These are phyloP conservation scores for Amauroascus niger DNA, from an alignment of 2,329 filamentous ascomycete genomes.

Conservation along the genomic window DNA sequence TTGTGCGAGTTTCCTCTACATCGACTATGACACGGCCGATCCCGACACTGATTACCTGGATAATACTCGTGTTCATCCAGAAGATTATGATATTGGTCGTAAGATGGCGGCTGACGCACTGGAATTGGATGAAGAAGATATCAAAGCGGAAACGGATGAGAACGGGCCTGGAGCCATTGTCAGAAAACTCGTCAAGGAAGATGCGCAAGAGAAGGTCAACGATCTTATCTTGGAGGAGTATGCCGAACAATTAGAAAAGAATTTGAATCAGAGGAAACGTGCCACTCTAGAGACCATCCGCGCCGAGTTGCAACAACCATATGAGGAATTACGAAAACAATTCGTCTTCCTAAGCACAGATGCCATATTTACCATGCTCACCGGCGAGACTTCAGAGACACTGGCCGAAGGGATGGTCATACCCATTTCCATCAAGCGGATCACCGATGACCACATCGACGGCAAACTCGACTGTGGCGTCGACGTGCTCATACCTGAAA, in stretches of 20 bases:
- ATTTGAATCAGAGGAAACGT: slow-evolving; percentile 88
- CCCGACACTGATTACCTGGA: slow-evolving; percentile 82
- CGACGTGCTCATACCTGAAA: slow-evolving; percentile 73
- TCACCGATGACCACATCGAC: slow-evolving; percentile 86
- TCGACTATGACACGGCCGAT: slow-evolving; percentile 76
- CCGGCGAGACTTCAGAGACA: slow-evolving; percentile 78
- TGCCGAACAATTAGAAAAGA: slow-evolving; percentile 84
- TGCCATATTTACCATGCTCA: slow-evolving; percentile 92
- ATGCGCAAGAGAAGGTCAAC: slow-evolving; percentile 89
- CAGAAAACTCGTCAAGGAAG: slow-evolving; percentile 86
- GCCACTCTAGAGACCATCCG: slow-evolving; percentile 94
- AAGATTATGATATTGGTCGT: slow-evolving; percentile 94
- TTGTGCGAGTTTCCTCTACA: slow-evolving; percentile 87
- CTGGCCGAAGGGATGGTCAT: slow-evolving; percentile 86
- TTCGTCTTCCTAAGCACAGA: slow-evolving; percentile 62
- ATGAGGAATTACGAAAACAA: slow-evolving; percentile 81
- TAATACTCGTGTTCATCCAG: slow-evolving; percentile 92
- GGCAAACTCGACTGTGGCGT: slow-evolving; percentile 90
- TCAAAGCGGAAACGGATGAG: slow-evolving; percentile 87
- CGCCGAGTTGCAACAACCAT: slow-evolving; percentile 81
- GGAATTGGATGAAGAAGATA: slow-evolving; percentile 93
- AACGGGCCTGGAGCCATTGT: slow-evolving; percentile 85
- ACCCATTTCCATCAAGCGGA: slow-evolving; percentile 75
- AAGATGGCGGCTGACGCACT: slow-evolving; percentile 98
- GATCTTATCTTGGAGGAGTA: slow-evolving; percentile 95